These are phyloP conservation scores for Apiotrichum veenhuisii DNA, from an alignment of 1,284 basidiomycete genomes.

Conservation along the genomic window DNA sequence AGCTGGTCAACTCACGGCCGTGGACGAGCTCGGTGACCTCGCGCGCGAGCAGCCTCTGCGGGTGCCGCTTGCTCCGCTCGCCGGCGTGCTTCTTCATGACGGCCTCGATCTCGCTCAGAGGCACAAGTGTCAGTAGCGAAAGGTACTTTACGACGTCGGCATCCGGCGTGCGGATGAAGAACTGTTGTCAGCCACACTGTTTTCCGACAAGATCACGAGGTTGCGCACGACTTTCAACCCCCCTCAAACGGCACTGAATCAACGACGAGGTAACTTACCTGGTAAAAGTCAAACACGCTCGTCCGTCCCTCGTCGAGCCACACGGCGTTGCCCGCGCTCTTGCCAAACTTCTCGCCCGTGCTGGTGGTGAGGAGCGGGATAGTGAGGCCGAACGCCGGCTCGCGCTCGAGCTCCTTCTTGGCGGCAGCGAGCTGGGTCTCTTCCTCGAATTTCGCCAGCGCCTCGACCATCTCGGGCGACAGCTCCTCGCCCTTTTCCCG, in stretches of 20 bases:
- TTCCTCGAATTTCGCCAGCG: constrained; percentile 13
- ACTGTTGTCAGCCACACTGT: constrained; percentile 57
- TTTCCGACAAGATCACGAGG: neutral
- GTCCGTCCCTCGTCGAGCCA: constrained; percentile 78
- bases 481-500: constrained; percentile 12
- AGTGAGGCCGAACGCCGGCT: constrained; percentile 77
- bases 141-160: constrained; percentile 78
- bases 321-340: constrained; percentile 92
- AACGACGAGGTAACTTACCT: constrained; percentile 62
- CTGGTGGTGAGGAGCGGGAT: constrained; percentile 89
- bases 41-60: constrained; percentile 74
- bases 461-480: neutral
- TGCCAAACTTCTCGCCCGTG: constrained; percentile 92
- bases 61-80: constrained; percentile 60
- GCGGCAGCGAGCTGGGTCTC: constrained; percentile 10
- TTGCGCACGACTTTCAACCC: too few relatives aligned
- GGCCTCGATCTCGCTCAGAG: constrained; percentile 58
- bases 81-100: constrained; percentile 61
- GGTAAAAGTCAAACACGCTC: constrained; percentile 84
- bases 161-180: constrained; percentile 80
- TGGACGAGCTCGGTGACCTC: constrained; percentile 89
- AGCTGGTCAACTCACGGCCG: constrained; percentile 60
- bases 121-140: constrained; percentile 76
- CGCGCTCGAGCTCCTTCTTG: constrained; percentile 51
- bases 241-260: too few relatives aligned